A percentile compares a stretch with the other conserved stretches of the same genome.
Evolutionary conservation across 1,284 basidiomycete genomes (phyloP).

Genomic region (Fomitopsis pinicola): DNA sequence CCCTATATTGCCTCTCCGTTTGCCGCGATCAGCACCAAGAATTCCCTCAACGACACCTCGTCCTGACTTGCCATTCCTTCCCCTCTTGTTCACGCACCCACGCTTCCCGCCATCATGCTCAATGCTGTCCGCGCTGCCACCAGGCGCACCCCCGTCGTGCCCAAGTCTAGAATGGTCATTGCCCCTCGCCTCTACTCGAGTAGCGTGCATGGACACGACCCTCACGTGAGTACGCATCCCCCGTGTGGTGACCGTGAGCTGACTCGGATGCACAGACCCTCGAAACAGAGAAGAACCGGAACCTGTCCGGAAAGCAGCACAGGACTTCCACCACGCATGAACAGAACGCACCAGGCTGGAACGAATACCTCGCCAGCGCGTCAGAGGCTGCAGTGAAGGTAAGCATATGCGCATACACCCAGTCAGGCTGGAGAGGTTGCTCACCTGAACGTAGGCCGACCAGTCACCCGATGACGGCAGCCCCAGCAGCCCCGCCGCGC

Average conservation of each 20-base stretch:
- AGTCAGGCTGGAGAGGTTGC: background rate
- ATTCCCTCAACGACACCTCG: background rate
- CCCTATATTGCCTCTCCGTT: background rate
- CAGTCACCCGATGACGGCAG: constrained; percentile 14
- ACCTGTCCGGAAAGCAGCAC: constrained; percentile 22
- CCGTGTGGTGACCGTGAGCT: background rate
- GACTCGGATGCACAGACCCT: background rate
- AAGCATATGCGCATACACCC: constrained; percentile 3
- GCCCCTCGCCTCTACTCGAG: constrained; percentile 3
- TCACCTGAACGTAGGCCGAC: constrained; percentile 29
- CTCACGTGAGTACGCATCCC: background rate
- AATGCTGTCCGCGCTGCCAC: background rate
- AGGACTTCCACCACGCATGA: constrained; percentile 45
- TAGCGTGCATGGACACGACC: background rate
- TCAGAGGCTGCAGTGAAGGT: constrained; percentile 75
- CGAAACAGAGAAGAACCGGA: constrained; percentile 7
- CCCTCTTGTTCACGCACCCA: background rate
- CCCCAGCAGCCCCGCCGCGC: constrained; percentile 21
- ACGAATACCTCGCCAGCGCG: constrained; percentile 59
- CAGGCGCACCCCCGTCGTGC: background rate
- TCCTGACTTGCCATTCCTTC: background rate
- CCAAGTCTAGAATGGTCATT: background rate
- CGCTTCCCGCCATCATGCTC: background rate
- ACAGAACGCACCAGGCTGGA: constrained; percentile 69
- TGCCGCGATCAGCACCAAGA: background rate